Base-by-base conservation (phyloP, 2,329 filamentous ascomycete species). In the Cadophora gregata region DNA sequence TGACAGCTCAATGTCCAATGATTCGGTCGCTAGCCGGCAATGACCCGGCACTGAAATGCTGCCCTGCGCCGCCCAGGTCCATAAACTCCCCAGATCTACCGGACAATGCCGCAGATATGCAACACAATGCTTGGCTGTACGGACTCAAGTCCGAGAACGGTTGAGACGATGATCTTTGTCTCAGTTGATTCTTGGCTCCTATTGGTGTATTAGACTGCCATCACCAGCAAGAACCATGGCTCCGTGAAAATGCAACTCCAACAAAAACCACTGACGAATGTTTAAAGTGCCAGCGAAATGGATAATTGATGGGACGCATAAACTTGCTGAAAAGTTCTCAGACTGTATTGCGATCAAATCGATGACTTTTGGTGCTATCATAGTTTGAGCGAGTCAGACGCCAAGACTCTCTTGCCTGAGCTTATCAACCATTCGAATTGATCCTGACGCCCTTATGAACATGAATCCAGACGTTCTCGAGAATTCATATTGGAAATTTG, bases 1-100 rank as follows among this genome's bases (percentile, higher is more conserved):
- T 33, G 21, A 24, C 31, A 4, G 14, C 31, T 58, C 21, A 19
- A n/a, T 58, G 53, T 38, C 53, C 4, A 10, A 42, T 58, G 53
- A 58, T 58, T 58, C 33, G 53, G 25, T 38, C 53, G 53, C 53
- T 58, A 38, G 31, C 31, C 31, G 53, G 53, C 53, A 58, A 25
- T 58, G 53, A 58, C 53, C 53, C 31, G 33, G 53, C 31, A 56
- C 19, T 33, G 51, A 56, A 16, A 53, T 53, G n/a, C 29, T 36
- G 29, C 19, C 3, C 19, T 58, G n/a, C 53, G 53, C 53, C 53
- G 53, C 53, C 53, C 25, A 58, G 53, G 33, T 36, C 53, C 53
- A 38, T 19, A 38, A 58, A 56, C 29, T 56, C 53, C 31, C 53
- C 31, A 58, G 53, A 58, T 58, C 53, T 58, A 42, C 53, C 29